These are phyloP conservation scores for Wickerhamomyces sp. DNA, from an alignment of 1,139 yeast species.

Conservation along the genomic window DNA sequence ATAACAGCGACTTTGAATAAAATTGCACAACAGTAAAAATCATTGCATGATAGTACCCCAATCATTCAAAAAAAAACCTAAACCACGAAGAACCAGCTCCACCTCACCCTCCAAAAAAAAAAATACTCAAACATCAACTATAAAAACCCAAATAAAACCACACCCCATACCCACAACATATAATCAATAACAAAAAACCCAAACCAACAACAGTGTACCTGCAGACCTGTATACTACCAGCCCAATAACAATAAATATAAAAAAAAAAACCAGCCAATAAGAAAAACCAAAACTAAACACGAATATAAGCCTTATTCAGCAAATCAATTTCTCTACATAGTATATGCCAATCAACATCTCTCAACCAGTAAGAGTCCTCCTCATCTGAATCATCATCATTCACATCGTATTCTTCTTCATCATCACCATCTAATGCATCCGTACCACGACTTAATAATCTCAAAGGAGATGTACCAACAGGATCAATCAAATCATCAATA, in stretches of 20 bases:
- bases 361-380: slow-evolving; percentile 29
- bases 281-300: slow-evolving; percentile 1
- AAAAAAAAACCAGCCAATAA: not conserved
- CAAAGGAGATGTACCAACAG: slow-evolving; percentile 11
- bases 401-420: slow-evolving; percentile 14
- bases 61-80: too few relatives aligned
- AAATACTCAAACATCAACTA: too few relatives aligned
- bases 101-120: too few relatives aligned
- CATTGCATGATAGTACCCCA: too few relatives aligned
- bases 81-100: too few relatives aligned
- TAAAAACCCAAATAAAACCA: too few relatives aligned
- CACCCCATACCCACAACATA: too few relatives aligned
- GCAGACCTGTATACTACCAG: too few relatives aligned
- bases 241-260: not conserved
- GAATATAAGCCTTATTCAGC: slow-evolving; percentile 48
- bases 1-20: too few relatives aligned
- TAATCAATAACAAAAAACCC: too few relatives aligned
- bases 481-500: slow-evolving; percentile 7
- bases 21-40: too few relatives aligned
- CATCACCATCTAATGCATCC: slow-evolving; percentile 12
- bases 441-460: slow-evolving; percentile 9
- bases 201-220: too few relatives aligned
- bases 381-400: slow-evolving; percentile 12
- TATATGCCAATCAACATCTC: slow-evolving; percentile 89
- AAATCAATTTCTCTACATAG: slow-evolving; percentile 79